A percentile compares a stretch with the other conserved stretches of the same genome.
Evolutionary conservation across 2,329 filamentous ascomycete species (phyloP).

Genomic region (Cercospora sp.): DNA sequence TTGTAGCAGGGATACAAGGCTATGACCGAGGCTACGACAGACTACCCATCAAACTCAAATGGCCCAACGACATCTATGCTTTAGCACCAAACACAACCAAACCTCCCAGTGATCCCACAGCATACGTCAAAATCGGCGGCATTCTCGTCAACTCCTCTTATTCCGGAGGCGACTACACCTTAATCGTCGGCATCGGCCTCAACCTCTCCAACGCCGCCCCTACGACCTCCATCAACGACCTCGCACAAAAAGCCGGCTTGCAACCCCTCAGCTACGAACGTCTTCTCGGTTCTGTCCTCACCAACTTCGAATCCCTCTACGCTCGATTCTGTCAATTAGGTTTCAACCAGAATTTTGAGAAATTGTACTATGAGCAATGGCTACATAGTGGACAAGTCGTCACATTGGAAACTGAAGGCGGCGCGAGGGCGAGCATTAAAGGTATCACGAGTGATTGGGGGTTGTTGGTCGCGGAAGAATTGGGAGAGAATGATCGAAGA

Average conservation of each 20-base stretch:
- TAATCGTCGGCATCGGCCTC: slow-evolving; percentile 78
- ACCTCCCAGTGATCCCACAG: slow-evolving; percentile 58
- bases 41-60: slow-evolving; percentile 84
- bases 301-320: slow-evolving; percentile 76
- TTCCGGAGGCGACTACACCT: slow-evolving; percentile 72
- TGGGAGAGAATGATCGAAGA: slow-evolving; percentile 67
- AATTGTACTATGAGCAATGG: slow-evolving; percentile 79
- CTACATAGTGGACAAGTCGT: slow-evolving; percentile 70
- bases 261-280: slow-evolving; percentile 62
- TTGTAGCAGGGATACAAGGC: slow-evolving; percentile 75
- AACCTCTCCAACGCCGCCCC: slow-evolving; percentile 88
- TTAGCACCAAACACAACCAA: slow-evolving; percentile 34
- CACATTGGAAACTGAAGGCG: slow-evolving; percentile 78
- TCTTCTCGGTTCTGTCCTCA: slow-evolving; percentile 77
- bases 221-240: slow-evolving; percentile 79
- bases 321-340: slow-evolving; percentile 70
- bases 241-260: slow-evolving; percentile 55
- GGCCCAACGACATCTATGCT: slow-evolving; percentile 85
- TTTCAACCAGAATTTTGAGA: slow-evolving; percentile 72
- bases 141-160: slow-evolving; percentile 90
- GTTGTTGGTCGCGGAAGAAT: slow-evolving; percentile 78
- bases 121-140: slow-evolving; percentile 90
- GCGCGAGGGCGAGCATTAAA: slow-evolving; percentile 71
- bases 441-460: slow-evolving; percentile 94
- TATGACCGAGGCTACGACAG: slow-evolving; percentile 75